Base-by-base conservation (phyloP, 176 grass and related monocot genomes). In the Zoysia pacifica region DNA sequence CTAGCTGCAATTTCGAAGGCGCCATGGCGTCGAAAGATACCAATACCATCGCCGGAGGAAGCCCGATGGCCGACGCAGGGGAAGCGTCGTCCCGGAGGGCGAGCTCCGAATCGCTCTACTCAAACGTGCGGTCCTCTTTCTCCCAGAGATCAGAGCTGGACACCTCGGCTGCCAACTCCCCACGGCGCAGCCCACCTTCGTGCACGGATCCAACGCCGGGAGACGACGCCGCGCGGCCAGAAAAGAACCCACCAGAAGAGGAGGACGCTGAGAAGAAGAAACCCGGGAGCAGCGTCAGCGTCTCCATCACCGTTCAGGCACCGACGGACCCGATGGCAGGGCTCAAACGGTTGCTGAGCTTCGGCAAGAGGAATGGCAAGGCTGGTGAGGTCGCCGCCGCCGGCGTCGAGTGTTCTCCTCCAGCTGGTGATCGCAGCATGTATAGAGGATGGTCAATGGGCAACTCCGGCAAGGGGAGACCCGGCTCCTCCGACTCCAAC, bases 31-130 rank as follows among this genome's bases (percentile, higher is more conserved):
- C 76, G 9, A 40, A 76, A 4, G 82, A 40, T 13, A 54, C 70
- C 35, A 71, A 48, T 35, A 45, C 72, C 5, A 48, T 45, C 46
- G 70, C 50, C 12, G 77, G 60, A 83, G 76, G 70, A 48, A 76
- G 20, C 8, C 13, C 73, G 8, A 46, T 12, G 1, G 65, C 61
- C 5, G 87, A 85, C 18, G 42, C 40, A 3, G 79, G 72, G 48
- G 88, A 69, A 40, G 67, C 75, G 40, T 61, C 81, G 42, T 68
- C 84, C 0, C 53, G 67, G 41, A 44, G 50, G 53, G 68, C 70
- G 48, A 93, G 91, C 85, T 85, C 86, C n/a, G 82, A 74, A 63
- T 93, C 86, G 14, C 86, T 92, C 45, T 91, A 90, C 67, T 93
- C 86, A 18, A 91, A 97, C 11, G 75, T 97, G 0, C 86, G 67